Evolutionary conservation across 2,329 filamentous ascomycete genomes (phyloP), one percentile per base, ranked within the genome.

Genomic region (Onygenales sp.): DNA sequence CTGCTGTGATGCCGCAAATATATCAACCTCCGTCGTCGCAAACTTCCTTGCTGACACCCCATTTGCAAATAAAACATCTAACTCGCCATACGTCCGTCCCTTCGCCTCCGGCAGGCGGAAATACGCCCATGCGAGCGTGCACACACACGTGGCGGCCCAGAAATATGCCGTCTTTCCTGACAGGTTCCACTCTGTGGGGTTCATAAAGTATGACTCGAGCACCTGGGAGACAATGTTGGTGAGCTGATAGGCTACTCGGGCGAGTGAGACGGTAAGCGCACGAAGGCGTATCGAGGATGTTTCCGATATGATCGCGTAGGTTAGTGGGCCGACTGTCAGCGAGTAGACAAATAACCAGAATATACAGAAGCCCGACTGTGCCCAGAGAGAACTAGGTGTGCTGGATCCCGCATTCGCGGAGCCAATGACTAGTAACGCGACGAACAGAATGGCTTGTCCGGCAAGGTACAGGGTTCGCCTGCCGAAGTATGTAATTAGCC

Each of bases 271-370:
- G 1, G 78, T 79, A 67, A 80, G 77, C n/a, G 75, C 71, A 52
- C 78, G 76, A 33, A 82, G 73, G 7, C 79, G 72, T 0, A 75
- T 76, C 0, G 78, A 79, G 0, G 78, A 78, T 3, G 77, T 71
- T 58, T 82, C 79, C 0, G 78, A 73, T 9, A 80, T 68, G 39
- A 81, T 66, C 1, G 74, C 72, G 62, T 80, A 82, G 4, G 75
- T 75, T 7, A 80, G 73, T 0, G 79, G 78, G 0, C 79, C 80
- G 10, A 81, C 72, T 1, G 77, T 77, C 52, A 77, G 71, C 58
- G 77, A 77, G 62, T 81, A 82, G 2, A 75, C 69, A 49, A 82
- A 78, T 0, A 77, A 78, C 62, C 77, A 81, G 49, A 78, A 60
- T 51, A 82, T 73, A 38, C 80, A 72, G 54, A 80, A 62, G 2